Evolutionary conservation across 2,329 filamentous ascomycete genomes (phyloP), one percentile per base, ranked within the genome.

Genomic region (Monosporascus sp.): DNA sequence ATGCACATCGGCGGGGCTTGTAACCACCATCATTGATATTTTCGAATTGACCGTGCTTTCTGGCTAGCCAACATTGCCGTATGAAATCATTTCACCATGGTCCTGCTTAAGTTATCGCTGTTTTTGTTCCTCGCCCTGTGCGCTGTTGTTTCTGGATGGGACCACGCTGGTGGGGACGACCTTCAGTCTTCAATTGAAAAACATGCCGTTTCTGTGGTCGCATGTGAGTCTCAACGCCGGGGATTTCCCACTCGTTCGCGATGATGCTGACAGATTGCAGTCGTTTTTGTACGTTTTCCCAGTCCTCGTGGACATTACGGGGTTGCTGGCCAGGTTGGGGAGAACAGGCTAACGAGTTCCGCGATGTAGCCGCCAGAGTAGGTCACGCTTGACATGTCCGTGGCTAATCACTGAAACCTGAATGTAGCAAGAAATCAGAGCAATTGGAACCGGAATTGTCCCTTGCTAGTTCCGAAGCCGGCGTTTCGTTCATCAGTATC

Each of bases 371-470:
- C 54, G 27, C 53, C 52, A 6, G 56, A 58, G 58, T 57, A 11
- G 45, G 56, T 53, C 31, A 24, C 5, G 17, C 4, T 4, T 37
- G 18, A 15, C 17, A 36, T 11, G 1, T n/a, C 2, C 11, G 3
- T 27, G 5, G 9, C 2, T 18, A 38, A 37, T 3, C 39, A 35
- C 50, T 54, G 18, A 53, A 2, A 8, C 36, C 25, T 18, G 38
- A 20, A 9, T 37, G 22, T 43, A 64, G 62, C 17, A 57, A 60
- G 35, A 61, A 53, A 45, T 52, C 59, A 1, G 52, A 55, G 49
- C 25, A 56, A 35, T 46, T 62, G 15, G 60, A 65, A 44, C 50
- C 44, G 15, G 57, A 61, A 57, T 65, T 62, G 63, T 43, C 46
- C 3, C 27, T 53, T 7, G 57, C 52, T 11, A 47, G 43, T 24